Evolutionary conservation across 2,329 filamentous ascomycete species (phyloP).

Genomic region (Sporothrix brunneoviolacea): DNA sequence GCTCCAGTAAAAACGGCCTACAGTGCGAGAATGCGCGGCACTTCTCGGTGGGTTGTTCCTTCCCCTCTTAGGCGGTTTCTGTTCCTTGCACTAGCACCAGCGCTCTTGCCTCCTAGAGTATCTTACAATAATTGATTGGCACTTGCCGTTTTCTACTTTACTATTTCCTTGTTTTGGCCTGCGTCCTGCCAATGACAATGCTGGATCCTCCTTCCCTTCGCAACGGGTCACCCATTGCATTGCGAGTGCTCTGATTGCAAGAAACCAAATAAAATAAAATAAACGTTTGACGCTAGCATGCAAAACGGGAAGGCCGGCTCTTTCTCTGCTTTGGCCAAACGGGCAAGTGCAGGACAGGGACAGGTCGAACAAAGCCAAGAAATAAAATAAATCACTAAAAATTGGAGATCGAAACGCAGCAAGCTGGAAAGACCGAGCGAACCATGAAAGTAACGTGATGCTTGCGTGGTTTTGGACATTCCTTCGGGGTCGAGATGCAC

Average conservation of each 20-base stretch:
- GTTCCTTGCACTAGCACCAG: constrained; percentile 6
- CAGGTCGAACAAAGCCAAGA: no score
- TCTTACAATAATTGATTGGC: no score
- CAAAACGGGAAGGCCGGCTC: constrained; percentile 12
- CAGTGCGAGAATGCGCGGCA: constrained; percentile 1
- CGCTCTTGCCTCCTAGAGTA: no score
- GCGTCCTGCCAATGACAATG: constrained; percentile 1
- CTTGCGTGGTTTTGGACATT: not conserved
- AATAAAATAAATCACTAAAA: no score
- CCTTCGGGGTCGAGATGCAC: not conserved
- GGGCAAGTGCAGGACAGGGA: not conserved
- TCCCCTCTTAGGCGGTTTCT: constrained; percentile 2
- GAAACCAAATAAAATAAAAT: constrained; percentile 1
- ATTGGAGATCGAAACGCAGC: no score
- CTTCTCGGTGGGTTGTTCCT: not conserved
- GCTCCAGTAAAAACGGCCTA: not conserved
- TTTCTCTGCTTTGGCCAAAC: not conserved
- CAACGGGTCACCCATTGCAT: no score
- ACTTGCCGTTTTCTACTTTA: not conserved
- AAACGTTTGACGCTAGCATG: constrained; percentile 8
- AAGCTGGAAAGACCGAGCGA: not conserved
- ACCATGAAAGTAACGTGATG: not conserved
- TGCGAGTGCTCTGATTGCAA: not conserved
- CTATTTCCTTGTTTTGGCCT: not conserved
- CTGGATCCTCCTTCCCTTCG: no score